Base-by-base conservation (phyloP, 202 grass and related monocot species). In the Panicum virgatum region DNA sequence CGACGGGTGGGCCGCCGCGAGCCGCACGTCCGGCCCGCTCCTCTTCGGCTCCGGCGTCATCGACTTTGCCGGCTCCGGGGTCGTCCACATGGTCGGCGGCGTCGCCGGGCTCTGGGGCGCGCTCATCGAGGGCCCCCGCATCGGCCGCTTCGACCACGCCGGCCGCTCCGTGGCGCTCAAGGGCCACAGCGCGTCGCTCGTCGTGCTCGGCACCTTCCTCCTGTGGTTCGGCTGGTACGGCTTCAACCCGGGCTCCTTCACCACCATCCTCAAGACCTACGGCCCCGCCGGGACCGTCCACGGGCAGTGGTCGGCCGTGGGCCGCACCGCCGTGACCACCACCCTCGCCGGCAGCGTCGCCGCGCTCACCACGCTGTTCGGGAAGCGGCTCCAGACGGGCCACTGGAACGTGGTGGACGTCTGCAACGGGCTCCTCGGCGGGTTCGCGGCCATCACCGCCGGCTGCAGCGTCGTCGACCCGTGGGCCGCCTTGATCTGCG, bases 171-270 rank as follows among this genome's bases (percentile, higher is more conserved):
- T 95, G 7, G 90, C 84, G 50, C 90, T 98, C 69, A 86, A 84
- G 64, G 96, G 96, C 69, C 96, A 98, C 88, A 95, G 92, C 81
- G 92, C 90, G 51, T 85, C 96, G 74, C 89, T 98, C 67, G 96
- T 98, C 16, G 92, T 98, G 46, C 87, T 98, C 7, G 96, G 96
- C 7, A 93, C 96, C 15, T 98, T 98, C 80, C 79, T 98, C 67
- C 92, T 98, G 38, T 98, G 96, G 96, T 98, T 98, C 80, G 96
- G 96, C 0, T 98, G 96, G 96, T 98, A 90, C 66, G 96, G 92
- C 0, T 98, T 98, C 90, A 98, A 98, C 88, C 96, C 92, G 0
- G 96, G 96, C 0, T 98, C 96, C 59, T 98, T 98, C 90, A 48
- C 15, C 82, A 90, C 81, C 46, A 98, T 98, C 84, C 73, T 84